phyloP scores from a whole-genome alignment of 768 basidiomycete species.

The Guyanaporus albipodus region DNA sequence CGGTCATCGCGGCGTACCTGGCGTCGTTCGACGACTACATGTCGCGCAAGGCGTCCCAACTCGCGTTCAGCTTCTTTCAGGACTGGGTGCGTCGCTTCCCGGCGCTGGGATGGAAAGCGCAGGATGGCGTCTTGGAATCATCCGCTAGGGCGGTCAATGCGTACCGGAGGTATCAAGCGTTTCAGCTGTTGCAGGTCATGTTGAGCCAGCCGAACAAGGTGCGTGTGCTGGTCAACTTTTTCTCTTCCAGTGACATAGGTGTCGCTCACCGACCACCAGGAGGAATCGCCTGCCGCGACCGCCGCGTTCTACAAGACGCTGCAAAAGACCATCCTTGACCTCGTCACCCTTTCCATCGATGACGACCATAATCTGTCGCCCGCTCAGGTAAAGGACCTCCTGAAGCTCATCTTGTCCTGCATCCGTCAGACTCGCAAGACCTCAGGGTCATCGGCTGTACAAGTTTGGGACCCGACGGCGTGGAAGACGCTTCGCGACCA shows the following conservation, averaged over 20 bases:
- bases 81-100: conserved; percentile 73
- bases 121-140: conserved; percentile 53
- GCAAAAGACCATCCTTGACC: conserved; percentile 45
- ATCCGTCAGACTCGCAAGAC: conserved; percentile 59
- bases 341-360: conserved; percentile 47
- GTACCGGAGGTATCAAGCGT: conserved; percentile 72
- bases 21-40: conserved; percentile 71
- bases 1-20: conserved; percentile 53
- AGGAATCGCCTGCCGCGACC: conserved; percentile 38
- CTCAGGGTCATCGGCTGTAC: conserved; percentile 31
- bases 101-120: conserved; percentile 58
- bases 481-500: conserved; percentile 51
- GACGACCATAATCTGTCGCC: conserved; percentile 47
- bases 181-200: conserved; percentile 66
- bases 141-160: conserved; percentile 62
- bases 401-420: conserved; percentile 64
- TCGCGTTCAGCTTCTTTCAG: conserved; percentile 71
- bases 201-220: conserved; percentile 41
- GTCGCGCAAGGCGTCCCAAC: conserved; percentile 72
- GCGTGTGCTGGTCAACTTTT: background rate
- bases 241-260: background rate
- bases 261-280: conserved; percentile 25
- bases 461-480: conserved; percentile 55
- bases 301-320: conserved; percentile 45
- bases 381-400: conserved; percentile 70